Percentiles rank a stretch among this genome's conserved stretches.
Evolutionary conservation across 257 asterid species (phyloP).

Genomic region (Penstemon barbatus): DNA sequence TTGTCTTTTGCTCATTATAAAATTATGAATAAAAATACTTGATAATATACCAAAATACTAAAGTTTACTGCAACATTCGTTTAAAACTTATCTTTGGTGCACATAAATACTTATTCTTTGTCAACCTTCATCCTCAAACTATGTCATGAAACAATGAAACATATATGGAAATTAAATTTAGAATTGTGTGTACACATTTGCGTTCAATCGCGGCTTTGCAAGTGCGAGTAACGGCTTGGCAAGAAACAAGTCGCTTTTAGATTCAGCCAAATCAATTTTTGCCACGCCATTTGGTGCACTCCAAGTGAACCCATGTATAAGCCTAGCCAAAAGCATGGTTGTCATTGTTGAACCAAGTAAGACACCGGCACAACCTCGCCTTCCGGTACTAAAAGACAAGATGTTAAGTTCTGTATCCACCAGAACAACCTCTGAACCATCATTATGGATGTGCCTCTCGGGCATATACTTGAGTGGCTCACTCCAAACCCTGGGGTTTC

Average conservation of each 20-base stretch:
- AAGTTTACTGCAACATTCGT: too few species aligned
- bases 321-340: not conserved
- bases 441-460: constrained; percentile 12
- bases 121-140: too few species aligned
- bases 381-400: constrained; percentile 17
- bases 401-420: not conserved
- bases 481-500: constrained; percentile 23
- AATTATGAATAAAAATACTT: too few species aligned
- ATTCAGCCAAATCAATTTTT: constrained; percentile 1
- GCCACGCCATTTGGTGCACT: not conserved
- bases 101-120: too few species aligned
- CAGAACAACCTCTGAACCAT: not conserved
- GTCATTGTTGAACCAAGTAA: too few species aligned
- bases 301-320: constrained; percentile 9
- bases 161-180: too few species aligned
- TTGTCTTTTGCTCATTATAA: too few species aligned
- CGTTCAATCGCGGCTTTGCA: too few species aligned
- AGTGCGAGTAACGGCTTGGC: constrained; percentile 1
- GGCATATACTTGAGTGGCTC: constrained; percentile 15
- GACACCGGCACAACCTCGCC: constrained; percentile 9
- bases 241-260: not conserved
- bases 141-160: too few species aligned
- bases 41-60: too few species aligned
- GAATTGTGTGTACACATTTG: too few species aligned
- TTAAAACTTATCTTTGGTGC: too few species aligned